phyloP scores from a whole-genome alignment of 2,329 filamentous ascomycete species.

The Eutypella sp. region DNA sequence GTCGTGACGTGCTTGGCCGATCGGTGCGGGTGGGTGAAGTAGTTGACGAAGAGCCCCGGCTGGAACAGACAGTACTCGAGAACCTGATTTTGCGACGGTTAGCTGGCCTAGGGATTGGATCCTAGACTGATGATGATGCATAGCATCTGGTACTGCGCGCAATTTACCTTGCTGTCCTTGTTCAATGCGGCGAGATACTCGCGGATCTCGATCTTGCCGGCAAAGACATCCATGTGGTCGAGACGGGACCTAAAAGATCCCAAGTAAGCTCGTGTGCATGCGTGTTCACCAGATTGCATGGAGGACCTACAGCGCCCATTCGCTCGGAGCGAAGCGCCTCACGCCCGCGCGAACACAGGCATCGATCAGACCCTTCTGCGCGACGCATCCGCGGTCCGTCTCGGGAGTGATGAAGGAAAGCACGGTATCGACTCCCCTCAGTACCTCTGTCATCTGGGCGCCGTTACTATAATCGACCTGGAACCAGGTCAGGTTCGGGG shows the following conservation, averaged over 20 bases:
- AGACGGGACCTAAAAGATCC: not conserved
- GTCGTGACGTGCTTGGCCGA: slow-evolving; percentile 39
- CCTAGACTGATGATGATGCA: not conserved
- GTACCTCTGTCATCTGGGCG: slow-evolving; percentile 27
- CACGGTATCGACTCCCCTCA: slow-evolving; percentile 47
- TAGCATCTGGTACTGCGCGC: too few species aligned
- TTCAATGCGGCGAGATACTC: slow-evolving; percentile 49
- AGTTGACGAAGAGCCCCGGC: slow-evolving; percentile 49
- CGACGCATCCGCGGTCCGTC: slow-evolving; percentile 25
- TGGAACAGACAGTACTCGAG: slow-evolving; percentile 55
- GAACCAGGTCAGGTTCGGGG: slow-evolving; percentile 32
- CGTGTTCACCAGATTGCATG: too few species aligned
- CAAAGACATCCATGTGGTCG: slow-evolving; percentile 40
- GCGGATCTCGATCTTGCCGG: slow-evolving; percentile 44
- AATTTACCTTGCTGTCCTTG: slow-evolving; percentile 34
- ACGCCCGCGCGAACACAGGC: slow-evolving; percentile 55
- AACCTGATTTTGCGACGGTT: slow-evolving; percentile 28
- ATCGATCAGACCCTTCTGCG: slow-evolving; percentile 54
- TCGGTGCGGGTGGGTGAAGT: slow-evolving; percentile 45
- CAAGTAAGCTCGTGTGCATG: slow-evolving; percentile 18
- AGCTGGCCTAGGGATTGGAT: not conserved
- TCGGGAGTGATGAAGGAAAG: slow-evolving; percentile 44
- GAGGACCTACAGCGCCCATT: slow-evolving; percentile 41
- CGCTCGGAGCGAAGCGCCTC: slow-evolving; percentile 56
- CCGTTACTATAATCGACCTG: slow-evolving; percentile 40